Evolutionary conservation across 2,329 filamentous ascomycete genomes (phyloP).

Genomic region (Cladophialophora exuberans): DNA sequence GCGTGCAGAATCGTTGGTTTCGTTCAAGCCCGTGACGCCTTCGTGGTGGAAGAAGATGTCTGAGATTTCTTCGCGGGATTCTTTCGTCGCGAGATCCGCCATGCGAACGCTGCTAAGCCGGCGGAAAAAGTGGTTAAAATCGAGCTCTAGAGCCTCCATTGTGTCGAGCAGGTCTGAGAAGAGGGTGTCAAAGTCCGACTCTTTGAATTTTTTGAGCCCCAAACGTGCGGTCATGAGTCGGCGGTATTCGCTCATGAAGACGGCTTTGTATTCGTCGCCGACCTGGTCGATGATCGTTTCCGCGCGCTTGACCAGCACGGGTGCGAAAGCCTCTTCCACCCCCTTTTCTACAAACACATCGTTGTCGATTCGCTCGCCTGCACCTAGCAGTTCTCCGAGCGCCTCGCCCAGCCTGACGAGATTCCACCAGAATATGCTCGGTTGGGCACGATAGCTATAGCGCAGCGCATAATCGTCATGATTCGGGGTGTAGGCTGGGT

Average conservation of each 20-base stretch:
- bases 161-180: constrained; percentile 83
- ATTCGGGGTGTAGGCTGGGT: constrained; percentile 92
- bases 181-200: constrained; percentile 76
- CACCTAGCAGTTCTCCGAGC: constrained; percentile 83
- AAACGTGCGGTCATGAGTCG: constrained; percentile 78
- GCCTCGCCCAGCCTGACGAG: constrained; percentile 87
- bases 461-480: constrained; percentile 88
- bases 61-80: constrained; percentile 66
- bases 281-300: constrained; percentile 79
- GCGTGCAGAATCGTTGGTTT: constrained; percentile 66
- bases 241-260: constrained; percentile 90
- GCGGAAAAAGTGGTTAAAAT: constrained; percentile 95
- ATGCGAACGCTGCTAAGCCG: constrained; percentile 69
- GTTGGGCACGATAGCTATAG: constrained; percentile 92
- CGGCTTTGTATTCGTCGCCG: constrained; percentile 84
- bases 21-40: constrained; percentile 61
- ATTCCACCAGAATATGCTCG: constrained; percentile 98
- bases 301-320: constrained; percentile 74
- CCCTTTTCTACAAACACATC: constrained; percentile 72
- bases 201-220: constrained; percentile 70
- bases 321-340: constrained; percentile 68
- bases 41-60: constrained; percentile 79
- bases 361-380: constrained; percentile 72
- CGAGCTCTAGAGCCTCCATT: constrained; percentile 78
- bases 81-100: constrained; percentile 65